Base-by-base conservation (phyloP, 2,329 filamentous ascomycete genomes). In the Shiraia bambusicola region DNA sequence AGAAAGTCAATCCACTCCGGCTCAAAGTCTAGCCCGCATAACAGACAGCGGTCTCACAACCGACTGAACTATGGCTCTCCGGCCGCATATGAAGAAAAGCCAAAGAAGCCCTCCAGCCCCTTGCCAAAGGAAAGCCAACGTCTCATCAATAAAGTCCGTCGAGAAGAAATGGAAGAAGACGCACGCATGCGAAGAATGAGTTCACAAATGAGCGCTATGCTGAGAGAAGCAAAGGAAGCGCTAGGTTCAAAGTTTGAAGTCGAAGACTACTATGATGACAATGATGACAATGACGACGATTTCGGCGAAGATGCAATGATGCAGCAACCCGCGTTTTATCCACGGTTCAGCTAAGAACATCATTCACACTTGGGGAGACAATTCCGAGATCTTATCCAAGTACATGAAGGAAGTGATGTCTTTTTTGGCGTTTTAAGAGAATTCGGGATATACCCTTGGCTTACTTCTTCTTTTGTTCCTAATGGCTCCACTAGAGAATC, bases 161-260 rank as follows among this genome's bases (percentile, higher is more conserved):
- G 81, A 36, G 86, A 87, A 43, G 89, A 95, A 57, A 77, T 83
- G 32, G 84, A 91, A 55, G 80, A 87, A 6, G 90, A 97, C 55
- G 81, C 84, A 30, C 83, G 86, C 37, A 86, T 97, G 55, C 83
- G 82, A 34, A 81, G 85, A 17, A 83, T 97, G 69, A 94, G 93
- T 63, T 77, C 81, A 34, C 82, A 87, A 56, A 73, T 97, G 34
- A 81, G 87, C 61, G 86, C 84, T 25, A 89, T 98, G 86, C 94
- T 98, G 40, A 78, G 84, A 2, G 86, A 97, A 68, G 93, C 91
- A 1, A 86, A 86, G 56, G 86, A 93, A 66, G 93, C 93, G 2
- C 71, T 98, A 13, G 91, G 74, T 6, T 73, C 69, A 14, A 75
- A 70, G 44, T 59, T 72, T 19, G 66, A 71, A 22, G 50, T 70